Conservation (phyloP, 208 protist species). For the Crithidia brevicula region DNA sequence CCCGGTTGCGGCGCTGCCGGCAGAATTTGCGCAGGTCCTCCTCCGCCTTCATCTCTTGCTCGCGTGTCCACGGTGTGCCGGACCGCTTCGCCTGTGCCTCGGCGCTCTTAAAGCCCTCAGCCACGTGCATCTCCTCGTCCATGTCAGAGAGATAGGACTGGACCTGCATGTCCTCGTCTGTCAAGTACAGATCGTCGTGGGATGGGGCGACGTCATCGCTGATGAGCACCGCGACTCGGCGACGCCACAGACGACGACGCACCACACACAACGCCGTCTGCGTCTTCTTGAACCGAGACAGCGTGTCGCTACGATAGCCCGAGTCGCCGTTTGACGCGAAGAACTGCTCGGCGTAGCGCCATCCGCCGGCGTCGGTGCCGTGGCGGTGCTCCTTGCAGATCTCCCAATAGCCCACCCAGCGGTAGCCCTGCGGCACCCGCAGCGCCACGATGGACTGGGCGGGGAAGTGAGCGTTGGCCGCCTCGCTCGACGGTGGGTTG, state of each 20-base stretch:
- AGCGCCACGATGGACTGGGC: constrained; percentile 22
- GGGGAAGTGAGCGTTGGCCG: constrained; percentile 16
- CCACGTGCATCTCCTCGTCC: constrained; percentile 53
- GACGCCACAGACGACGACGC: constrained; percentile 54
- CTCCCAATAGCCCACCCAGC: constrained; percentile 61
- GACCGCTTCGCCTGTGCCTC: constrained; percentile 11
- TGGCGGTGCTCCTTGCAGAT: constrained; percentile 41
- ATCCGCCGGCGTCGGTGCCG: constrained; percentile 48
- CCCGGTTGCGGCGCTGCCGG: constrained; percentile 31
- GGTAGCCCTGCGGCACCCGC: constrained; percentile 41
- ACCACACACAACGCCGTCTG: constrained; percentile 47
- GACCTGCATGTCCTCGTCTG: constrained; percentile 15
- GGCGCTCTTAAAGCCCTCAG: constrained; percentile 45
- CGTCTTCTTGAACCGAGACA: constrained; percentile 52
- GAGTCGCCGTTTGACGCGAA: constrained; percentile 3
- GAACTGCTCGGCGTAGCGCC: constrained; percentile 56
- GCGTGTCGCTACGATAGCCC: constrained; percentile 8
- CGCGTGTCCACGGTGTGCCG: constrained; percentile 41
- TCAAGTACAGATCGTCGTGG: constrained; percentile 10
- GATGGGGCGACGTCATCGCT: constrained; percentile 4
- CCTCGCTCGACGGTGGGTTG: not conserved
- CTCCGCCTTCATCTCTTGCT: constrained; percentile 47
- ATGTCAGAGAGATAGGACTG: constrained; percentile 41
- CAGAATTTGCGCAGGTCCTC: constrained; percentile 54
- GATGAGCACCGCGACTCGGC: constrained; percentile 34